Evolutionary conservation across 257 asterid species (phyloP).

Genomic region (Solanum raphanifolium): DNA sequence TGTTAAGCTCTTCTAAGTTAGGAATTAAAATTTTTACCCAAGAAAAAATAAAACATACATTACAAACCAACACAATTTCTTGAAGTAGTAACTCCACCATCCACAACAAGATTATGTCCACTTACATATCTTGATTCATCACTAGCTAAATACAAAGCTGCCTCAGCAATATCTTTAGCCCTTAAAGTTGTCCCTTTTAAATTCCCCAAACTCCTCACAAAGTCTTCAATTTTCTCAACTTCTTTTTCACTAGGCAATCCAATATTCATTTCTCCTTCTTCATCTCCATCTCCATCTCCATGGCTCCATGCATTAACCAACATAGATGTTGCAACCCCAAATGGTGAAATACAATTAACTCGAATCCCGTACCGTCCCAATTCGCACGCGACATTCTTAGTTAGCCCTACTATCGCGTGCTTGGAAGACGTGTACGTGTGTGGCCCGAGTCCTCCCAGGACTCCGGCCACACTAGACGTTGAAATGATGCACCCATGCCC

Average conservation of each 20-base stretch:
- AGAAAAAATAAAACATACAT: neutral
- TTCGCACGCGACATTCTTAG: slow-evolving; percentile 71
- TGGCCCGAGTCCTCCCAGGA: slow-evolving; percentile 68
- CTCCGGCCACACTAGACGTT: slow-evolving; percentile 68
- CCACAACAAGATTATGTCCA: slow-evolving; percentile 61
- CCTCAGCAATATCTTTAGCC: slow-evolving; percentile 43
- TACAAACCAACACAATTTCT: slow-evolving; percentile 43
- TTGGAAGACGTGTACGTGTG: slow-evolving; percentile 84
- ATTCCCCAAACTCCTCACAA: slow-evolving; percentile 44
- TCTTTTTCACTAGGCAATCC: slow-evolving; percentile 16
- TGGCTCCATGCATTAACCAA: slow-evolving; percentile 59
- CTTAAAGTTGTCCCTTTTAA: slow-evolving; percentile 34
- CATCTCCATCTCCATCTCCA: neutral
- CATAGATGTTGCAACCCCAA: slow-evolving; percentile 90
- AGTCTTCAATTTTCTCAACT: slow-evolving; percentile 60
- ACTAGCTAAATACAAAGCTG: slow-evolving; percentile 46
- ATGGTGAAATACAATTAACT: slow-evolving; percentile 80
- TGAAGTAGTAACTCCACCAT: slow-evolving; percentile 52
- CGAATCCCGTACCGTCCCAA: slow-evolving; percentile 63
- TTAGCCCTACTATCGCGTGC: slow-evolving; percentile 71
- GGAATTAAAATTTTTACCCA: neutral
- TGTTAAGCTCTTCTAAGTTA: neutral
- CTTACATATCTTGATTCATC: slow-evolving; percentile 55
- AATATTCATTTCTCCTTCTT: neutral
- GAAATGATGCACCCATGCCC: slow-evolving; percentile 55